Conservation (phyloP, 768 basidiomycete genomes). For the Tulasnella sp. region DNA sequence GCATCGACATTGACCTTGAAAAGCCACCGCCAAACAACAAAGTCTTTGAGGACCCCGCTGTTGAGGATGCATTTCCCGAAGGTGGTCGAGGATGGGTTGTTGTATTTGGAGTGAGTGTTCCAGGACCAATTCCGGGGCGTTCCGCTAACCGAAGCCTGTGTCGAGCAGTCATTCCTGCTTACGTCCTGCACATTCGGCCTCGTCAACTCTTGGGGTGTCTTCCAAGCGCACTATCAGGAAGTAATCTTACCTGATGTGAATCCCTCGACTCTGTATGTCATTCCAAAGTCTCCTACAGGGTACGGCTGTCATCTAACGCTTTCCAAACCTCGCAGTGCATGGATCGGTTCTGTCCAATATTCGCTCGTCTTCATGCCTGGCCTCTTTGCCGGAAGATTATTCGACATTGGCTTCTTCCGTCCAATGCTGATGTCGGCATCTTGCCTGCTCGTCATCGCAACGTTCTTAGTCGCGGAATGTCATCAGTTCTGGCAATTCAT, state of each 20-base stretch:
- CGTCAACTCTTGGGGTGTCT: conserved; percentile 11
- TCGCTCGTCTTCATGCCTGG: conserved; percentile 23
- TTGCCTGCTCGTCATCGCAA: conserved; percentile 39
- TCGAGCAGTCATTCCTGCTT: not conserved
- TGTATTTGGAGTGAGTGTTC: conserved; percentile 1
- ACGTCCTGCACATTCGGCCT: conserved; percentile 6
- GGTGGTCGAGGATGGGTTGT: conserved; percentile 10
- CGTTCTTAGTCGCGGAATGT: conserved; percentile 61
- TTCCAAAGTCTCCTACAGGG: too few relatives aligned
- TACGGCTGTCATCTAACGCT: not conserved
- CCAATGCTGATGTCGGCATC: conserved; percentile 39
- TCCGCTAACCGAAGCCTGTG: not conserved
- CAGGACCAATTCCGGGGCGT: not conserved
- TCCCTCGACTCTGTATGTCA: conserved; percentile 12
- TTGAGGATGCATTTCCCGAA: conserved; percentile 8
- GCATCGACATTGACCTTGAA: conserved; percentile 4
- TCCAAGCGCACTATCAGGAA: conserved; percentile 9
- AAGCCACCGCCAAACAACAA: not conserved
- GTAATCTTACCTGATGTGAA: not conserved
- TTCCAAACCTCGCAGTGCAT: not conserved
- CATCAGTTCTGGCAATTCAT: conserved; percentile 67
- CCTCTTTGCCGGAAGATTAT: conserved; percentile 52
- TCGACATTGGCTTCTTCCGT: conserved; percentile 60
- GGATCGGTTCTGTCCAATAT: conserved; percentile 17
- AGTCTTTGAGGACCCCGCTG: not conserved